A percentile compares a stretch with the other conserved stretches of the same genome.
Conservation (phyloP, 768 basidiomycete species). For the Phylloporus scabripes region DNA sequence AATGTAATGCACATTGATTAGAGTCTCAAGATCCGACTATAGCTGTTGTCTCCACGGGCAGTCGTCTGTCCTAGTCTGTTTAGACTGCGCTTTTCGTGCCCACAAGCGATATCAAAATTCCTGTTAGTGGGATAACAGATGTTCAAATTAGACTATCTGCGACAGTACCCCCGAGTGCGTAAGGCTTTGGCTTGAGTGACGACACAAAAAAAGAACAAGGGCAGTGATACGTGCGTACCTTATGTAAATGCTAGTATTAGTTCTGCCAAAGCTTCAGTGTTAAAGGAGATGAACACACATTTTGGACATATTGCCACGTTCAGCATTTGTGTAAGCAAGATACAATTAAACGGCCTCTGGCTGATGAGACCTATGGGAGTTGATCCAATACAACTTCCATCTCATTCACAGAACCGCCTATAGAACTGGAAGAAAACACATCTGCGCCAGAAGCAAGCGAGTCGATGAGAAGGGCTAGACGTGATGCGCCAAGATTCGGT, state of each 20-base stretch:
- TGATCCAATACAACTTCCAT: constrained; percentile 67
- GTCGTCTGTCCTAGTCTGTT: not conserved
- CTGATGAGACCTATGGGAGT: constrained; percentile 7
- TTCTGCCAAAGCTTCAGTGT: not conserved
- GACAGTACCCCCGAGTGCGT: no score
- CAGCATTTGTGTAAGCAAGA: not conserved
- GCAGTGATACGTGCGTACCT: not conserved
- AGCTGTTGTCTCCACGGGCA: not conserved
- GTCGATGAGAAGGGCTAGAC: constrained; percentile 72
- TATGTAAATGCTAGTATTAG: not conserved
- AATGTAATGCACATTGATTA: not conserved
- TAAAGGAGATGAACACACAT: not conserved
- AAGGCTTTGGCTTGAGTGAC: not conserved
- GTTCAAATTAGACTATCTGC: not conserved
- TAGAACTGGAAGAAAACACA: constrained; percentile 49
- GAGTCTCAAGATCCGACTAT: not conserved
- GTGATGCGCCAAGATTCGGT: constrained; percentile 61
- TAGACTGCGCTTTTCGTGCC: not conserved
- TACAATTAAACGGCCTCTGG: not conserved
- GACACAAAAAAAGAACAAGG: not conserved
- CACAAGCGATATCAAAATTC: not conserved
- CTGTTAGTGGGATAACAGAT: not conserved
- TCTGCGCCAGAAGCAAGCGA: constrained; percentile 77
- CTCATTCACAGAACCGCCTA: constrained; percentile 45
- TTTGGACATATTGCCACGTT: not conserved